Percentiles rank a stretch among this genome's conserved stretches.
Conservation (phyloP, 78 protist genomes). For the Guillardia theta region DNA sequence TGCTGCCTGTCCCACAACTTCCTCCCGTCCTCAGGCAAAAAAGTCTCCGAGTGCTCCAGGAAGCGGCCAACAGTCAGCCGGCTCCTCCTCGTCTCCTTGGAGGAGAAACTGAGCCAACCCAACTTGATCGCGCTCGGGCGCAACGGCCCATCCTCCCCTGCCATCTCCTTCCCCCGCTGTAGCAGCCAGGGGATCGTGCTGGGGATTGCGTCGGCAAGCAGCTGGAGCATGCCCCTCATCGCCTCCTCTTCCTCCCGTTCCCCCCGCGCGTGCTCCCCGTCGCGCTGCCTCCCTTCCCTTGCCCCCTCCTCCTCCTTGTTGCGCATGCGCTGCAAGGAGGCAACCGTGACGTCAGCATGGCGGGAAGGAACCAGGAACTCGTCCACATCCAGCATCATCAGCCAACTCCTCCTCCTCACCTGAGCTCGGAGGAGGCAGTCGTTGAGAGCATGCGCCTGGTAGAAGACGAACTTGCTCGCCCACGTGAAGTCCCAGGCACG, state of each 20-base stretch:
- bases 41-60: neutral
- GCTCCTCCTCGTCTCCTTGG: neutral
- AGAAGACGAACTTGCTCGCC: neutral
- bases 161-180: neutral
- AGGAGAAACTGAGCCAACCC: neutral
- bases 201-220: too few relatives aligned
- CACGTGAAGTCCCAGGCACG: slow-evolving; percentile 23
- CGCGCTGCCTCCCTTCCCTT: neutral
- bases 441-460: neutral
- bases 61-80: neutral
- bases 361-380: neutral
- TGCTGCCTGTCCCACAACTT: neutral
- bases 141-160: neutral
- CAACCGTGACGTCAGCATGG: neutral
- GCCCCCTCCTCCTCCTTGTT: neutral
- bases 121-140: neutral
- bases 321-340: neutral
- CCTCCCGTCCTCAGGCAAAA: neutral
- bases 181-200: neutral
- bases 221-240: neutral
- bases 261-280: neutral
- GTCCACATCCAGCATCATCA: neutral
- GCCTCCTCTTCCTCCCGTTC: neutral
- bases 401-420: too few relatives aligned
- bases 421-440: slow-evolving; percentile 26